A percentile compares a stretch with the other conserved stretches of the same genome.
phyloP scores from a whole-genome alignment of 2,329 filamentous ascomycete species.

The Trichoderma arundinaceum region DNA sequence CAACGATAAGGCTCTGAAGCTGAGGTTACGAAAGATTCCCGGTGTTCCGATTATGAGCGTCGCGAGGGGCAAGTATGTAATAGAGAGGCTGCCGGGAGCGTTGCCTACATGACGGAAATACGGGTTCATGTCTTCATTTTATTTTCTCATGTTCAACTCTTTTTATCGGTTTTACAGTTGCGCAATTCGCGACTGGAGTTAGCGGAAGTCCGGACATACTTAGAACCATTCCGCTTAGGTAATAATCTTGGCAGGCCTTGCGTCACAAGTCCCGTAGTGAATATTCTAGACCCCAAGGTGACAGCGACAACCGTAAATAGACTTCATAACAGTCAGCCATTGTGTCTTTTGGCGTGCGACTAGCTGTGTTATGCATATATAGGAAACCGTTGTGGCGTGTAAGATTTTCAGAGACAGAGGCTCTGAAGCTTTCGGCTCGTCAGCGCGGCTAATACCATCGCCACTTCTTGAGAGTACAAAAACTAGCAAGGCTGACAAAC shows the following conservation, averaged over 20 bases:
- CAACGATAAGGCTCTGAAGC: slow-evolving; percentile 79
- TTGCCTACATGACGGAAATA: slow-evolving; percentile 58
- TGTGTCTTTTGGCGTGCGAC: background rate
- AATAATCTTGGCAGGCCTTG: slow-evolving; percentile 2
- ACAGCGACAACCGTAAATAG: background rate
- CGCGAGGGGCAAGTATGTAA: slow-evolving; percentile 87
- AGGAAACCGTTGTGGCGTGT: background rate
- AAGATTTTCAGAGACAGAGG: background rate
- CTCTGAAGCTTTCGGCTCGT: slow-evolving; percentile 1
- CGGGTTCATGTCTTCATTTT: background rate
- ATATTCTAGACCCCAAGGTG: background rate
- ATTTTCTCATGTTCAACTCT: background rate
- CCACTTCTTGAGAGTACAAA: background rate
- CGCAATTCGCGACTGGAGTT: slow-evolving; percentile 29
- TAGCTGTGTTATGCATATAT: slow-evolving; percentile 15
- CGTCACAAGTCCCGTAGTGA: background rate
- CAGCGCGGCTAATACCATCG: background rate
- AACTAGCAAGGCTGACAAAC: background rate
- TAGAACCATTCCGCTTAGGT: slow-evolving; percentile 13
- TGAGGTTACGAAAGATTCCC: slow-evolving; percentile 75
- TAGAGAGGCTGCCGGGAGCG: slow-evolving; percentile 87
- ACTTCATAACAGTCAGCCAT: slow-evolving; percentile 1
- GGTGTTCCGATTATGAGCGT: slow-evolving; percentile 79
- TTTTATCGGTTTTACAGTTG: background rate
- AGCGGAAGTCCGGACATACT: slow-evolving; percentile 22